phyloP scores from a whole-genome alignment of 208 protist species.

The Crithidia acanthocephali region DNA sequence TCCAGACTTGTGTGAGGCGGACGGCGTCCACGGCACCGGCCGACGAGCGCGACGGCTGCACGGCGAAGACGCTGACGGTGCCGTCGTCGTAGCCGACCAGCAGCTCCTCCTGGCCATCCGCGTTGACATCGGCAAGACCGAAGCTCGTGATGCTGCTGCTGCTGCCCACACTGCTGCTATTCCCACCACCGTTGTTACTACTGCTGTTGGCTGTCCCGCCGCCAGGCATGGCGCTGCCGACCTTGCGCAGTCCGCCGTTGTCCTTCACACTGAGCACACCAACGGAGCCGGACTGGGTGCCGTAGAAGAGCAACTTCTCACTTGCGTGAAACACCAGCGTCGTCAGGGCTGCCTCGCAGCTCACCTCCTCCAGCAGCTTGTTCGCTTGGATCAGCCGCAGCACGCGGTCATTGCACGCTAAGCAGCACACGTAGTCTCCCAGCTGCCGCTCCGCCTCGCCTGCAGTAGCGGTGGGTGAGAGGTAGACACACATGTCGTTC shows the following conservation, averaged over 20 bases:
- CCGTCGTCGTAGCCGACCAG: slow-evolving; percentile 85
- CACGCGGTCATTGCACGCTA: slow-evolving; percentile 84
- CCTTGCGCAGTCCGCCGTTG: slow-evolving; percentile 36
- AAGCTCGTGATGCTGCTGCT: slow-evolving; percentile 57
- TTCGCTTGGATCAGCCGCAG: slow-evolving; percentile 71
- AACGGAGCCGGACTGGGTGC: slow-evolving; percentile 77
- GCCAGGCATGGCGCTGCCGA: slow-evolving; percentile 33
- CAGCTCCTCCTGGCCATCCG: slow-evolving; percentile 66
- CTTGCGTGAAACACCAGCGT: slow-evolving; percentile 42
- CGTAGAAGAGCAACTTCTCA: slow-evolving; percentile 65
- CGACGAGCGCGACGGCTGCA: slow-evolving; percentile 19
- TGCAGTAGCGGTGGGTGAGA: slow-evolving; percentile 6
- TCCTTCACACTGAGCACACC: slow-evolving; percentile 53
- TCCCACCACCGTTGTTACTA: slow-evolving; percentile 37
- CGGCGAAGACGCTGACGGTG: slow-evolving; percentile 60
- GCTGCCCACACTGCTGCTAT: slow-evolving; percentile 37
- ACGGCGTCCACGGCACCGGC: slow-evolving; percentile 10
- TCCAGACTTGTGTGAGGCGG: slow-evolving; percentile 49
- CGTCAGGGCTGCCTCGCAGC: slow-evolving; percentile 77
- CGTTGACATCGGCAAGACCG: slow-evolving; percentile 61
- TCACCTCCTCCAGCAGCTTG: slow-evolving; percentile 62
- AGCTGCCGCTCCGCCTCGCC: slow-evolving; percentile 30
- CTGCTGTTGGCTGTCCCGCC: slow-evolving; percentile 2
- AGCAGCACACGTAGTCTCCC: slow-evolving; percentile 68
- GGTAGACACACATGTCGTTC: slow-evolving; percentile 61